Conservation (phyloP, 2,329 filamentous ascomycete genomes). For the Domatiomyces catenatus region DNA sequence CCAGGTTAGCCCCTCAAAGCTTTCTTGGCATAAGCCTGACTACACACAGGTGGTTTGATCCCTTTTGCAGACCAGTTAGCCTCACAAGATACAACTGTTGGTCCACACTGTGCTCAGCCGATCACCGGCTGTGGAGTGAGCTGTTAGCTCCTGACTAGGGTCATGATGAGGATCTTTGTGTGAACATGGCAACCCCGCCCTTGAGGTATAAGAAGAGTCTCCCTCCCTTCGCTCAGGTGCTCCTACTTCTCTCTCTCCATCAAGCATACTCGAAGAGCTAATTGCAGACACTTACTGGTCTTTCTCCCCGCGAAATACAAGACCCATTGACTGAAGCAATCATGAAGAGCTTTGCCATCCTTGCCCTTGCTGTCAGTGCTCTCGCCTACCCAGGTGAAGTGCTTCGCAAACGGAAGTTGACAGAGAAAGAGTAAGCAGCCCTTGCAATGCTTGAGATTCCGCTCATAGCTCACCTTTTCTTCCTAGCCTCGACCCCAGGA, state of each 20-base stretch:
- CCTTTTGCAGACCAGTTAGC: background rate
- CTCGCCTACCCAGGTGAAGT: constrained; percentile 30
- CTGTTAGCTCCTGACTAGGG: background rate
- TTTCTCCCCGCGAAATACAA: background rate
- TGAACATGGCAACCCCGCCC: background rate
- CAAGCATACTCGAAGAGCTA: background rate
- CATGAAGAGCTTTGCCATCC: constrained; percentile 15
- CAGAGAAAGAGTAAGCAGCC: constrained; percentile 19
- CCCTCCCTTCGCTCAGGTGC: background rate
- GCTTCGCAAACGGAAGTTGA: constrained; percentile 26
- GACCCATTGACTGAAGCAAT: background rate
- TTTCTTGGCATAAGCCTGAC: background rate
- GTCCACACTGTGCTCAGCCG: background rate
- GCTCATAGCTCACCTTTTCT: background rate
- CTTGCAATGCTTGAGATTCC: constrained; percentile 17
- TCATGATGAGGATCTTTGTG: background rate
- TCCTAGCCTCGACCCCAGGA: background rate
- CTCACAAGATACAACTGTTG: background rate
- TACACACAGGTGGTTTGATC: background rate
- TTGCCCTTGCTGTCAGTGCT: constrained; percentile 26
- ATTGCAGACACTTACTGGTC: background rate
- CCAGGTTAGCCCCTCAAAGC: background rate
- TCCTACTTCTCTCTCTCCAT: background rate
- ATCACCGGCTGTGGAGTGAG: background rate
- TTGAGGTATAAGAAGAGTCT: background rate